phyloP scores from a whole-genome alignment of 768 basidiomycete genomes.

The Rhodotorula diobovata region DNA sequence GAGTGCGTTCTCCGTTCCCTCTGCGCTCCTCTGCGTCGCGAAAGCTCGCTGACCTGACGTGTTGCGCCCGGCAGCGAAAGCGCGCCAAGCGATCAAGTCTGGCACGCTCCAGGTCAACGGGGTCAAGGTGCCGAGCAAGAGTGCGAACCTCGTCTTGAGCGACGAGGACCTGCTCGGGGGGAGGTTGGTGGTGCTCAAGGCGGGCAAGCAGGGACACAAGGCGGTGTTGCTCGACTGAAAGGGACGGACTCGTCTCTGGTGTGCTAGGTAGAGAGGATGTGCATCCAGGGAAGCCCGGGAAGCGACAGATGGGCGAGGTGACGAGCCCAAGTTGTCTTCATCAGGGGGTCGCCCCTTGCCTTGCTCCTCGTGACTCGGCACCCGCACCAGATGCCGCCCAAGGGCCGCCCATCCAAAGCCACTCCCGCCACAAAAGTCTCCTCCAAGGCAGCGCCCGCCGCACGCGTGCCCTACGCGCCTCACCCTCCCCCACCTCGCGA shows the following conservation, averaged over 20 bases:
- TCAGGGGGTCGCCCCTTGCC: background rate
- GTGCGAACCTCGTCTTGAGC: slow-evolving; percentile 14
- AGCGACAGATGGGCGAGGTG: no score
- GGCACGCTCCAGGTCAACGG: slow-evolving; percentile 34
- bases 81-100: slow-evolving; percentile 27
- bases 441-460: background rate
- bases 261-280: no score
- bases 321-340: background rate
- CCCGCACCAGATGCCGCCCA: background rate
- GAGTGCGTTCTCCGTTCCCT: slow-evolving; percentile 7
- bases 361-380: background rate
- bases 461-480: no score
- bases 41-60: background rate
- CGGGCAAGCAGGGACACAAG: slow-evolving; percentile 27
- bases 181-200: slow-evolving; percentile 20
- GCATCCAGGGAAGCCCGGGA: no score
- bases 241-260: no score
- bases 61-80: slow-evolving; percentile 19
- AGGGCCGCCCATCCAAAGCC: background rate
- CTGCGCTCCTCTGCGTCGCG: no score
- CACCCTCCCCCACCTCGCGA: background rate
- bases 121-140: slow-evolving; percentile 6
- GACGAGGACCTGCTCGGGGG: slow-evolving; percentile 23
- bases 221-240: slow-evolving; percentile 29
- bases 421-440: no score